Conservation (phyloP, 1,284 basidiomycete species). For the Sanguinoderma infundibulare region DNA sequence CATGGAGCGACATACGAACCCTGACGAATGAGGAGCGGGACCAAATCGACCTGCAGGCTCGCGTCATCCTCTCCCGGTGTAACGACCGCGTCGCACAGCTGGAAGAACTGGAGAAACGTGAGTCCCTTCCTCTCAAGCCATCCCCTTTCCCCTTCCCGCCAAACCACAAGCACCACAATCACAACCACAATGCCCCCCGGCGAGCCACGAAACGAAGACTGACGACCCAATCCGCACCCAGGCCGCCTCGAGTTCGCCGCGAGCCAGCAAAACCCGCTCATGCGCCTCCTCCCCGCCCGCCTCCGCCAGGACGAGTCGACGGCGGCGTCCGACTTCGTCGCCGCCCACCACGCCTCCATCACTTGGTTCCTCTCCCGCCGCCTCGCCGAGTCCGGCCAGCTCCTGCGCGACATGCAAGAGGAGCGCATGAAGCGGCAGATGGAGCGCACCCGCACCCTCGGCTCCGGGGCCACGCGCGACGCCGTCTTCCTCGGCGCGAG, state of each 20-base stretch:
- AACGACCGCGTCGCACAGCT: conserved; percentile 85
- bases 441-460: conserved; percentile 80
- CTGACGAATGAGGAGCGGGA: conserved; percentile 87
- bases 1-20: conserved; percentile 72
- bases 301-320: conserved; percentile 63
- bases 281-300: conserved; percentile 68
- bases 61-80: conserved; percentile 80
- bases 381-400: conserved; percentile 77
- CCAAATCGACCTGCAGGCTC: conserved; percentile 89
- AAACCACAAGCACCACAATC: no score
- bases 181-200: no score
- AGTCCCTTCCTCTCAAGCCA: conserved; percentile 33
- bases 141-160: no score
- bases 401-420: conserved; percentile 87
- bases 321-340: conserved; percentile 69
- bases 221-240: conserved; percentile 33
- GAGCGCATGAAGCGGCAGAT: conserved; percentile 82
- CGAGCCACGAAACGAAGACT: not conserved
- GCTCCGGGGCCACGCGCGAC: conserved; percentile 69
- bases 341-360: conserved; percentile 83
- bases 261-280: conserved; percentile 62
- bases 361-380: conserved; percentile 85
- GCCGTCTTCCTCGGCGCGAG: conserved; percentile 44
- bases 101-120: conserved; percentile 85
- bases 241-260: conserved; percentile 70